Evolutionary conservation across 331 rosid species (phyloP).

Genomic region (Malus hybrid): DNA sequence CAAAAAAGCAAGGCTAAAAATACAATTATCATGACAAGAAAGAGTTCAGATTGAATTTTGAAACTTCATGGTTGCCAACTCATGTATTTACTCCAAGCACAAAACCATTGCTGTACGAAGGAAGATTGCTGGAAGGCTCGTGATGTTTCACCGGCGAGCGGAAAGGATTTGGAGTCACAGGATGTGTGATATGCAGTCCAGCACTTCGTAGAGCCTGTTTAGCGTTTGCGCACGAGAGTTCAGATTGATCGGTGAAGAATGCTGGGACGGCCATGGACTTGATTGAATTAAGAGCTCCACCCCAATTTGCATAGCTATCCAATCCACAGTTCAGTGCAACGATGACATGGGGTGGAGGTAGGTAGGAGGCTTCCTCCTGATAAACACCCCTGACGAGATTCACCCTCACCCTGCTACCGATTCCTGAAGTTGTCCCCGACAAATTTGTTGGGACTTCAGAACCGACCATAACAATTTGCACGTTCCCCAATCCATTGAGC

Average conservation of each 20-base stretch:
- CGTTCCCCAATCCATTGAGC: constrained; percentile 51
- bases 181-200: constrained; percentile 50
- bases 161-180: constrained; percentile 60
- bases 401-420: constrained; percentile 57
- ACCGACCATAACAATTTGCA: constrained; percentile 60
- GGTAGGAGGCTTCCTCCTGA: constrained; percentile 57
- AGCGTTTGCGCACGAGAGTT: constrained; percentile 40
- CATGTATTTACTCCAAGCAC: constrained; percentile 50
- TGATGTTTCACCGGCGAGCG: constrained; percentile 53
- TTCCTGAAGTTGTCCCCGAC: constrained; percentile 55
- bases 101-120: constrained; percentile 58
- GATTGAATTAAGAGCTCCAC: constrained; percentile 43
- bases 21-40: neutral
- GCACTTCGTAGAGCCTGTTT: constrained; percentile 46
- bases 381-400: constrained; percentile 53
- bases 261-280: constrained; percentile 46
- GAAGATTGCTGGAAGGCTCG: constrained; percentile 40
- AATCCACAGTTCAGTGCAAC: constrained; percentile 49
- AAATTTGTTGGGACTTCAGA: constrained; percentile 56
- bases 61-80: constrained; percentile 7
- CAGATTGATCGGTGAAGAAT: constrained; percentile 54
- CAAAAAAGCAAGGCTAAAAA: neutral
- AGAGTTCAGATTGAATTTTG: constrained; percentile 4
- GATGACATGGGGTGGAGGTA: constrained; percentile 43
- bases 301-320: constrained; percentile 38